Evolutionary conservation across 805 yeast genomes (phyloP).

Genomic region (Helenozyma rhizophorensis): DNA sequence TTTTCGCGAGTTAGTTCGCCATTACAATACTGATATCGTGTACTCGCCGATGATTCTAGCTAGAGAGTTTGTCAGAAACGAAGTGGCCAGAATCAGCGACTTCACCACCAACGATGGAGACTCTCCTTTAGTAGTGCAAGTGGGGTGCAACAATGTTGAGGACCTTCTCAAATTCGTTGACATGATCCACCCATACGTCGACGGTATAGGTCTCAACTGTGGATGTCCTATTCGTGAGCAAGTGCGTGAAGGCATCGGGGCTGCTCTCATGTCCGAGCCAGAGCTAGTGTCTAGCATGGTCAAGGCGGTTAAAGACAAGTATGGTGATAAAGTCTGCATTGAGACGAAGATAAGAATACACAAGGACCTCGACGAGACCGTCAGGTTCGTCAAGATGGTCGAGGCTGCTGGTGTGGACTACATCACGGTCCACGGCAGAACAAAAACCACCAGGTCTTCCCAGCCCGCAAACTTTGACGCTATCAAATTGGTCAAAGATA

Average conservation of each 20-base stretch:
- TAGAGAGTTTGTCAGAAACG: slow-evolving; percentile 85
- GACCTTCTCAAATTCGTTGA: slow-evolving; percentile 81
- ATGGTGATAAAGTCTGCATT: slow-evolving; percentile 66
- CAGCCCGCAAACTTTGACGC: slow-evolving; percentile 82
- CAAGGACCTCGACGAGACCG: slow-evolving; percentile 65
- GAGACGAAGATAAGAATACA: slow-evolving; percentile 94
- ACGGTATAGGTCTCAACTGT: slow-evolving; percentile 92
- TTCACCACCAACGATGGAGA: slow-evolving; percentile 76
- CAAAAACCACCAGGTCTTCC: slow-evolving; percentile 79
- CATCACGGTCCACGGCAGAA: slow-evolving; percentile 92
- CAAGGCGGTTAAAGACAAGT: slow-evolving; percentile 68
- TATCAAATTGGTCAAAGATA: slow-evolving; percentile 57
- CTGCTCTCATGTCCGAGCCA: slow-evolving; percentile 84
- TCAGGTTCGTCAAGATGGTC: slow-evolving; percentile 63
- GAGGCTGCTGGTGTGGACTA: slow-evolving; percentile 90
- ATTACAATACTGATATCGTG: slow-evolving; percentile 73
- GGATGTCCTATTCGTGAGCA: slow-evolving; percentile 98
- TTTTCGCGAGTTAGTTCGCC: slow-evolving; percentile 71
- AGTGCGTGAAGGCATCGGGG: slow-evolving; percentile 93
- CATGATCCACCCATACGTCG: slow-evolving; percentile 86
- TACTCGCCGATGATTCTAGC: slow-evolving; percentile 97
- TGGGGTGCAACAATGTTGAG: slow-evolving; percentile 80
- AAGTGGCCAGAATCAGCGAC: slow-evolving; percentile 75
- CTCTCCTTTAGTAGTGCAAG: slow-evolving; percentile 76
- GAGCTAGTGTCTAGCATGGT: slow-evolving; percentile 83